Evolutionary conservation across 352 stramenopile species (phyloP), one percentile per base, ranked within the genome.

Genomic region (Saprolegnia diclina): DNA sequence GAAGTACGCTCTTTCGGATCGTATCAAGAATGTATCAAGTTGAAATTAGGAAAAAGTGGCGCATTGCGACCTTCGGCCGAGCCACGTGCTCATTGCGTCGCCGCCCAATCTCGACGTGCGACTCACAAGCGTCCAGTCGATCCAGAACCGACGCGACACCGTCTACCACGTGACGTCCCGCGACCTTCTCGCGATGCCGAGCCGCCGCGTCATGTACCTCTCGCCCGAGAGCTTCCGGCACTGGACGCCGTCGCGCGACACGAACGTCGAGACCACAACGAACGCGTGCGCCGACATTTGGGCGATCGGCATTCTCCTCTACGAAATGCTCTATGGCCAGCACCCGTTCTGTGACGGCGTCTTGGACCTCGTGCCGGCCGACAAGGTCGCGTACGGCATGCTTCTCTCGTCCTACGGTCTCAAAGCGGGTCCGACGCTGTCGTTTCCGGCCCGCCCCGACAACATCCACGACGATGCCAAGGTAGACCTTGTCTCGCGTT

Each of bases 251-350:
- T n/a, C 52, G 16, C 32, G 40, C 37, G 53, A 69, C 10, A 13
- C 13, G 19, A 14, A 22, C 19, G 63, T 21, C 21, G 54, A 69
- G 29, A 62, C 45, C 1, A 52, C 54, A 4, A 48, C 42, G 7
- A 62, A 38, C 53, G 50, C n/a, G n/a, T 19, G 42, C n/a, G 46
- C 63, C 16, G 63, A 69, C 24, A 38, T 69, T 16, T 69, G 63
- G 63, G 48, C 63, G 13, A 35, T 69, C 35, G 63, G 63, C 38
- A 38, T 69, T 11, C 53, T 69, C 32, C 50, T 46, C 53, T 69
- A 53, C 61, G 42, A 61, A 22, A 69, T 69, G 63, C 44, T 69
- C 6, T 69, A 69, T 18, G 63, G 63, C 18, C 53, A 53, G 18
- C 63, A 69, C 38, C 63, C 63, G 37, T 38, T 69, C 29, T 37